Conservation (phyloP, 139 green algal species). For the Helicosporidium sp. region DNA sequence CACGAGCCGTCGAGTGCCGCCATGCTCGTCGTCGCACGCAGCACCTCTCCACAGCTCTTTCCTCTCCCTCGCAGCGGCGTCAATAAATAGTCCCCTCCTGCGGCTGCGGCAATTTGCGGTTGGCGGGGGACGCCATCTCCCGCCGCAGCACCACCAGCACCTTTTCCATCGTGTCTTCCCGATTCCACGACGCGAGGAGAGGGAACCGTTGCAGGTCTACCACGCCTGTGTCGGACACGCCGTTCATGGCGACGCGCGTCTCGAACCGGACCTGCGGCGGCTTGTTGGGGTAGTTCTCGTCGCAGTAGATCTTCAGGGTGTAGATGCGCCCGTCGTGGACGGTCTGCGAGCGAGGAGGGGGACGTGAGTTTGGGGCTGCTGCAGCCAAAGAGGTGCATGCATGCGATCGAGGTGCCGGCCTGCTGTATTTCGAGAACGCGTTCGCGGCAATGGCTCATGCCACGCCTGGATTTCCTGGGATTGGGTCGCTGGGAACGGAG, state of each 20-base stretch:
- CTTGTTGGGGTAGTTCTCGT: constrained; percentile 58
- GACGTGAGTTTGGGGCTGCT: background rate
- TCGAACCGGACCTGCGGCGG: constrained; percentile 30
- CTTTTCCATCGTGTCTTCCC: constrained; percentile 56
- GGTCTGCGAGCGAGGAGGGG: constrained; percentile 16
- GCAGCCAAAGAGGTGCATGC: background rate
- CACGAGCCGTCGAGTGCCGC: too few species aligned
- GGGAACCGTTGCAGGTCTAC: constrained; percentile 56
- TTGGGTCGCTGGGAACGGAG: too few species aligned
- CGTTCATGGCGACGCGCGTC: constrained; percentile 29
- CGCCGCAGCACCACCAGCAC: constrained; percentile 62
- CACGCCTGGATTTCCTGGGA: background rate
- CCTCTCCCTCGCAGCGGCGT: too few species aligned
- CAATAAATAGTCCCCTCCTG: constrained; percentile 47
- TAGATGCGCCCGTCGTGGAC: constrained; percentile 85
- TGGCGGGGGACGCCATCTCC: constrained; percentile 64
- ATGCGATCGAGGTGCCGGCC: too few species aligned
- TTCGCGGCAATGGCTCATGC: background rate
- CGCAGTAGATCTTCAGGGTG: constrained; percentile 65
- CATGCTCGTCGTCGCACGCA: too few species aligned
- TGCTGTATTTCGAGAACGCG: too few species aligned
- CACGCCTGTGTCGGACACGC: constrained; percentile 23
- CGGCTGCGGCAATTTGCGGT: constrained; percentile 76
- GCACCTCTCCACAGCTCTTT: too few species aligned
- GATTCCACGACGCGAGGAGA: constrained; percentile 57